A percentile compares a stretch with the other conserved stretches of the same genome.
Evolutionary conservation across 345 rosid genomes (phyloP).

Genomic region (Bruguiera parviflora): DNA sequence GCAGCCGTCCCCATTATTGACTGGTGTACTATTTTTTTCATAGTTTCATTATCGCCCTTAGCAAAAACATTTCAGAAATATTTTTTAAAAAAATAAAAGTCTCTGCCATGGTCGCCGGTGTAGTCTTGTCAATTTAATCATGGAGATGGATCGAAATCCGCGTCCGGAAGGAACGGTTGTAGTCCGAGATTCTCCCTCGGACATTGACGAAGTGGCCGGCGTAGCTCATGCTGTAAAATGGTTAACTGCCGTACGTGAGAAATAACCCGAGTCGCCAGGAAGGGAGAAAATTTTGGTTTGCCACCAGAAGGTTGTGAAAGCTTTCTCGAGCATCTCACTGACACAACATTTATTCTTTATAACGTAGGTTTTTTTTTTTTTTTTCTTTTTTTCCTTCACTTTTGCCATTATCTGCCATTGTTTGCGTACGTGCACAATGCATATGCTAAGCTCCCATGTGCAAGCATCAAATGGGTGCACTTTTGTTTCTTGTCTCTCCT

Average conservation of each 20-base stretch:
- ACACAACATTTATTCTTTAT: constrained; percentile 22
- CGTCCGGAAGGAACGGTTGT: constrained; percentile 83
- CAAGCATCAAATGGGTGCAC: constrained; percentile 37
- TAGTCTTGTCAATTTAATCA: constrained; percentile 76
- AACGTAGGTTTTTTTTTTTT: constrained; percentile 25
- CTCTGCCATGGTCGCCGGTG: constrained; percentile 50
- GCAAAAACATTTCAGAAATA: no score
- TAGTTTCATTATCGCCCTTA: no score
- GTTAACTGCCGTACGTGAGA: constrained; percentile 51
- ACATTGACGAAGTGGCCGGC: constrained; percentile 60
- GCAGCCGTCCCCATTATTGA: no score
- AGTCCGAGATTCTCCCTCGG: constrained; percentile 74
- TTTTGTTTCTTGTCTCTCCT: constrained; percentile 10
- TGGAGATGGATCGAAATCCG: constrained; percentile 86
- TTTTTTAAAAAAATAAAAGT: not conserved
- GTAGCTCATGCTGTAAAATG: constrained; percentile 75
- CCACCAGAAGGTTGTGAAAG: constrained; percentile 62
- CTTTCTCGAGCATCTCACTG: constrained; percentile 47
- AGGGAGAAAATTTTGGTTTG: constrained; percentile 69
- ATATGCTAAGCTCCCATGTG: constrained; percentile 25
- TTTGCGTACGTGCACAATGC: constrained; percentile 2
- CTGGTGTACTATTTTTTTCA: no score
- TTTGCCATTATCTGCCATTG: constrained; percentile 11
- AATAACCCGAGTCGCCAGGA: constrained; percentile 66
- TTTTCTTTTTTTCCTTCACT: constrained; percentile 14